Base-by-base conservation (phyloP, 805 yeast species). In the Clavispora fructus region DNA sequence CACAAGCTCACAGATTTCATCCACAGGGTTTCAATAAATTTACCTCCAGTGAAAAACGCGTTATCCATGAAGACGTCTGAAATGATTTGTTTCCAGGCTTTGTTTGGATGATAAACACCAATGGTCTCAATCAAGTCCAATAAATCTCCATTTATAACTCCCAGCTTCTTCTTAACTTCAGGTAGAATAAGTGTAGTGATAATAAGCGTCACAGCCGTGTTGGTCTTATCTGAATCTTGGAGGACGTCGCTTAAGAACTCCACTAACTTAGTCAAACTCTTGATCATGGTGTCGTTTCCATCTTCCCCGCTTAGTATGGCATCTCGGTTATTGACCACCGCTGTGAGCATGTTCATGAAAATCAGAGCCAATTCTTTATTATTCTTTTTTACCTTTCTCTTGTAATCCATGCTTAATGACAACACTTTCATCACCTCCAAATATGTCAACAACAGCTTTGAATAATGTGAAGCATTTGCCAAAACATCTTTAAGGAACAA, bases 71-170 rank as follows among this genome's bases (percentile, higher is more conserved):
- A 74, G 0, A 80, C 63, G 41, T 92, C 98, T 37, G 68, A 69
- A 1, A 90, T 74, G 19, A 81, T 49, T 3, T 73, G 59, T 55
- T 78, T 85, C 95, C 97, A 87, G 2, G 70, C 57, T 75, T 84
- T 48, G 64, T 65, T 55, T 47, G 73, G 59, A 54, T 58, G 41
- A 59, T 63, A 35, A 52, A 63, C 56, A 55, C 68, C 75, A 54
- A 64, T 47, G 49, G 61, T 37, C 60, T 59, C 60, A 17, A 85
- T 56, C 19, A 89, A 63, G 2, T 68, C 62, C 14, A 84, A 45
- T 2, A 77, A 68, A 47, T 71, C 68, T 0, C 54, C 45, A 2
- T 79, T 67, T 6, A 77, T 60, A 1, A 68, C 68, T 14, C 55
- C 50, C 19, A 71, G 62, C 48, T 59, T 79, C 30, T 67, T 58